phyloP scores from a whole-genome alignment of 2,329 filamentous ascomycete species.

The Pestalotiopsis sp. region DNA sequence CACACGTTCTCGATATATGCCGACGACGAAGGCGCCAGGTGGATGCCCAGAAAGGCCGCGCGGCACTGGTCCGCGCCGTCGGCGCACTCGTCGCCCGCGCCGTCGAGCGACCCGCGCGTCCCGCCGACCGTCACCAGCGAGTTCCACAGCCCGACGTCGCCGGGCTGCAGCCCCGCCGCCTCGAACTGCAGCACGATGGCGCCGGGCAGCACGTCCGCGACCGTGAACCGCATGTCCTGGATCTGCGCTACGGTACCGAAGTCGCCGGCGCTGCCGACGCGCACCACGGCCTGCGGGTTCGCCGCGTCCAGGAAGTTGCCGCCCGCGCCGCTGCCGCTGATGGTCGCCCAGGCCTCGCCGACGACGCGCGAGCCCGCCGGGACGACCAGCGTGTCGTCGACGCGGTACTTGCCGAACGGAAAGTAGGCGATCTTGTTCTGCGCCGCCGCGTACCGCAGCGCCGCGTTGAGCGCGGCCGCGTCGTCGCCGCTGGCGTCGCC shows the following conservation, averaged over 20 bases:
- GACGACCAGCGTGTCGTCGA: conserved; percentile 50
- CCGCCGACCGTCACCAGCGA: conserved; percentile 38
- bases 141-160: conserved; percentile 35
- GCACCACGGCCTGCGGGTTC: conserved; percentile 56
- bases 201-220: conserved; percentile 58
- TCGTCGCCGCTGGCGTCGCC: conserved; percentile 41
- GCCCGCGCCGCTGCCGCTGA: conserved; percentile 53
- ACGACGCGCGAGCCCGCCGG: conserved; percentile 51
- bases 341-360: conserved; percentile 52
- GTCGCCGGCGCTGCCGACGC: conserved; percentile 58
- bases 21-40: conserved; percentile 44
- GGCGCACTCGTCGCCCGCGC: conserved; percentile 27
- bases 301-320: conserved; percentile 47
- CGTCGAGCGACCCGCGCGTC: conserved; percentile 29
- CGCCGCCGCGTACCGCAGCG: conserved; percentile 37
- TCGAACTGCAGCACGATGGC: conserved; percentile 57
- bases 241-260: conserved; percentile 58
- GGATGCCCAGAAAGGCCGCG: conserved; percentile 46
- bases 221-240: conserved; percentile 65
- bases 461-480: conserved; percentile 35
- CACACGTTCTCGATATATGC: conserved; percentile 56
- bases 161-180: conserved; percentile 33
- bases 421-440: conserved; percentile 50
- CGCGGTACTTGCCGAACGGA: conserved; percentile 55
- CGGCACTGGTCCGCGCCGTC: conserved; percentile 38